Conservation (phyloP, 2,329 filamentous ascomycete genomes). For the Clonostachys byssicola region DNA sequence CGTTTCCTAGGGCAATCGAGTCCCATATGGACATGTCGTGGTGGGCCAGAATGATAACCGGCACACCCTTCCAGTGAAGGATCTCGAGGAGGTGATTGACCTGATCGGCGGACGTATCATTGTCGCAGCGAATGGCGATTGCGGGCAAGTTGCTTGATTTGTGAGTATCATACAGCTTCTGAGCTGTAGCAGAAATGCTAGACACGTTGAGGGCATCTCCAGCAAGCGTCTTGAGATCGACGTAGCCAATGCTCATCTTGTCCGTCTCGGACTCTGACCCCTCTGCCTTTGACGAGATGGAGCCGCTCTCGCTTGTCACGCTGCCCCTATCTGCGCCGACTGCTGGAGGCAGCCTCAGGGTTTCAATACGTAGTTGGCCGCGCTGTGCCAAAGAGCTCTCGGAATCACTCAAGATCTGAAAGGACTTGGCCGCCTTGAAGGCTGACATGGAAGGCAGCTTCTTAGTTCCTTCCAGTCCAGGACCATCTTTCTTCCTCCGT, state of each 20-base stretch:
- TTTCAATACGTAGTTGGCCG: constrained; percentile 3
- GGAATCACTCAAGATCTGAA: background rate
- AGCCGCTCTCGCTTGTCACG: background rate
- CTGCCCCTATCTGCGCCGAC: background rate
- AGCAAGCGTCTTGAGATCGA: constrained; percentile 8
- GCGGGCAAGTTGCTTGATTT: constrained; percentile 7
- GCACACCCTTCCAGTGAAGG: constrained; percentile 2
- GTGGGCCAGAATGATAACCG: constrained; percentile 12
- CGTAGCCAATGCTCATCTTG: constrained; percentile 6
- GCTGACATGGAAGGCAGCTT: background rate
- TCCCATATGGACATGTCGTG: constrained; percentile 11
- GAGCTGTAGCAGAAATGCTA: constrained; percentile 2
- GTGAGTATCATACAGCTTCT: constrained; percentile 6
- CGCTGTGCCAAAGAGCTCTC: background rate
- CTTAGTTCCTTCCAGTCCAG: background rate
- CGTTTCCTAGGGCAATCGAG: constrained; percentile 18
- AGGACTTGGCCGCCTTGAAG: constrained; percentile 3
- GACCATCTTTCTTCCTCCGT: no score
- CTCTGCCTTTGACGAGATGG: background rate
- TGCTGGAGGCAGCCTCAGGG: constrained; percentile 8
- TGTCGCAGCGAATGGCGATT: constrained; percentile 7
- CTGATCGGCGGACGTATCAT: background rate
- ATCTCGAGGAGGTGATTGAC: constrained; percentile 3
- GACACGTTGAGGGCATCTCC: constrained; percentile 1
- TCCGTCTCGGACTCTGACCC: constrained; percentile 1